Evolutionary conservation across 1,284 basidiomycete species (phyloP).

Genomic region (Ceraceosorus bombacis): DNA sequence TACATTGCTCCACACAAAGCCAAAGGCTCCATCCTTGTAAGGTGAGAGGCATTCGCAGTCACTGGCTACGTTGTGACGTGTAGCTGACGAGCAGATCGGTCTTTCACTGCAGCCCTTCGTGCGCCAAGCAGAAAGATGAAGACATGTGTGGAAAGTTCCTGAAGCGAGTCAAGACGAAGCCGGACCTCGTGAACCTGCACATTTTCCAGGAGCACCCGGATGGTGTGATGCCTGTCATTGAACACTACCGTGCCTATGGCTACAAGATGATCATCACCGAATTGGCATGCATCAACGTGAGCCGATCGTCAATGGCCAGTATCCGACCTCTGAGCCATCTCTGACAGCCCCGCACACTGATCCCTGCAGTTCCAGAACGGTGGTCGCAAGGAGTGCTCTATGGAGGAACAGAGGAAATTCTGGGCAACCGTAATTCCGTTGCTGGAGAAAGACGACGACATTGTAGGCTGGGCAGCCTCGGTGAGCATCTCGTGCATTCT

Average conservation of each 20-base stretch:
- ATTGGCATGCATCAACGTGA: conserved; percentile 18
- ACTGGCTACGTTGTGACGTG: too few relatives aligned
- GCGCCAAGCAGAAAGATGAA: conserved; percentile 36
- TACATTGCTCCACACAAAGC: conserved; percentile 23
- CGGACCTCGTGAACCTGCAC: conserved; percentile 37
- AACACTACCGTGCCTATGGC: conserved; percentile 30
- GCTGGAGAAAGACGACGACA: conserved; percentile 24
- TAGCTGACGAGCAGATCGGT: neutral
- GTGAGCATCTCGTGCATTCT: too few relatives aligned
- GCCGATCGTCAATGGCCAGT: neutral
- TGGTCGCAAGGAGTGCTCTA: conserved; percentile 21
- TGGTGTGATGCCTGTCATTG: conserved; percentile 25
- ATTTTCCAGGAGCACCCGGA: conserved; percentile 36
- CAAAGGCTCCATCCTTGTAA: conserved; percentile 29
- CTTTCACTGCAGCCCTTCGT: conserved; percentile 16
- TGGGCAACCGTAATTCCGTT: conserved; percentile 23
- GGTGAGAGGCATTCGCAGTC: too few relatives aligned
- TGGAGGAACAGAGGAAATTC: conserved; percentile 23
- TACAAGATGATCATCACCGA: conserved; percentile 37
- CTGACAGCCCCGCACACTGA: neutral
- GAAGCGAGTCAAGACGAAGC: conserved; percentile 21
- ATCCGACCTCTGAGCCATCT: neutral
- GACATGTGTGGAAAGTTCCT: conserved; percentile 27
- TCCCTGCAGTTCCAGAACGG: conserved; percentile 24
- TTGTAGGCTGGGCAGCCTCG: too few relatives aligned